Evolutionary conservation across 768 basidiomycete species (phyloP).

Genomic region (Suillus fuscotomentosus): DNA sequence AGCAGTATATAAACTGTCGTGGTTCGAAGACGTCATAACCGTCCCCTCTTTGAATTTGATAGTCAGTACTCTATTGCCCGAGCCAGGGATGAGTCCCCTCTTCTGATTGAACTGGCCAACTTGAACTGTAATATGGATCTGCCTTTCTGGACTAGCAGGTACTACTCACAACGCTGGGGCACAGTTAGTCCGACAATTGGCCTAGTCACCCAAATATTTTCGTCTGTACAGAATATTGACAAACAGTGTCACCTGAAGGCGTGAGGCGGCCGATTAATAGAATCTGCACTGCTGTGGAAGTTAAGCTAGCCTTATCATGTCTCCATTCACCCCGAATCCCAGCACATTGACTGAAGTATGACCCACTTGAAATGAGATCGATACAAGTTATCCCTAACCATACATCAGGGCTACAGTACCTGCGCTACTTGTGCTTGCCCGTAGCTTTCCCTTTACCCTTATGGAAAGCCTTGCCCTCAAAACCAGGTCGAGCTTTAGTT

Average conservation of each 20-base stretch:
- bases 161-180: too few species aligned
- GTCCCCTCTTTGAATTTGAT: constrained; percentile 5
- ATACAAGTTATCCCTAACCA: not conserved
- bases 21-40: not conserved
- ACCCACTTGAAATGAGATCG: not conserved
- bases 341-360: not conserved
- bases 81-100: not conserved
- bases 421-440: constrained; percentile 21
- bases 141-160: too few species aligned
- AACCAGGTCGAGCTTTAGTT: constrained; percentile 72
- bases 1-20: not conserved
- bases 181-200: not conserved
- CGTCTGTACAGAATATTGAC: too few species aligned
- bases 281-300: not conserved
- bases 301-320: not conserved
- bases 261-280: not conserved
- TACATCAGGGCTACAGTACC: not conserved
- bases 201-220: not conserved
- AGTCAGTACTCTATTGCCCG: not conserved
- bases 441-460: constrained; percentile 41
- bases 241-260: not conserved
- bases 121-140: too few species aligned
- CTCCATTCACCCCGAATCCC: not conserved
- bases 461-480: constrained; percentile 82
- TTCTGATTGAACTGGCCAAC: not conserved